Conservation (phyloP, 2,329 filamentous ascomycete species). For the Paraphaeosphaeria sporulosa region DNA sequence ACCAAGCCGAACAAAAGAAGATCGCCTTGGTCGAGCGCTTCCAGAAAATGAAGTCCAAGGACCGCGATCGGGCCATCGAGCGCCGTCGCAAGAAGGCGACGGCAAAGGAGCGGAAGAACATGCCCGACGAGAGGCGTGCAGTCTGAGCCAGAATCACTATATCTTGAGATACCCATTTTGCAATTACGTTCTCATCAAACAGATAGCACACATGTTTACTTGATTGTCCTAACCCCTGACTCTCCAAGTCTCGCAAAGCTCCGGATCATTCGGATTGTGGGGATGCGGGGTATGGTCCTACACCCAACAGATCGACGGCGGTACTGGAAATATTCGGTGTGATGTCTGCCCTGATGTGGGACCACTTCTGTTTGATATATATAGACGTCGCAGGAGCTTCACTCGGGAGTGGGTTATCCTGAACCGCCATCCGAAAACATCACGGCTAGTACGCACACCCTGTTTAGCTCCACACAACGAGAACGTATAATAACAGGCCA, state of each 20-base stretch:
- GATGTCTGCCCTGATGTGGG: background rate
- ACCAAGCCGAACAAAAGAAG: conserved; percentile 82
- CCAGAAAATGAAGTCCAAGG: conserved; percentile 81
- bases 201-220: background rate
- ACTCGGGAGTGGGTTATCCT: background rate
- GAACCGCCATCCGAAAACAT: too few species aligned
- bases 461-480: too few species aligned
- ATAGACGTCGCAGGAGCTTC: background rate
- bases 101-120: conserved; percentile 77
- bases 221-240: too few species aligned
- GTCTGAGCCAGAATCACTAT: conserved; percentile 21
- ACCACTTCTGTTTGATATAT: background rate
- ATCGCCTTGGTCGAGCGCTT: conserved; percentile 80
- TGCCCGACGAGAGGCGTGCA: conserved; percentile 53
- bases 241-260: too few species aligned
- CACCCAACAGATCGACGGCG: background rate
- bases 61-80: conserved; percentile 86
- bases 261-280: background rate
- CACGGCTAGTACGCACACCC: too few species aligned
- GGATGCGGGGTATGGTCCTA: background rate
- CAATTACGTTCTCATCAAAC: conserved; percentile 2
- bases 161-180: conserved; percentile 16
- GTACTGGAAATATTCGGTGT: background rate
- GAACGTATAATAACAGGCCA: too few species aligned
- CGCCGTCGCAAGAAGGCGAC: conserved; percentile 88